A percentile compares a stretch with the other conserved stretches of the same genome.
Conservation (phyloP, 768 basidiomycete species). For the Naganishia onofrii region DNA sequence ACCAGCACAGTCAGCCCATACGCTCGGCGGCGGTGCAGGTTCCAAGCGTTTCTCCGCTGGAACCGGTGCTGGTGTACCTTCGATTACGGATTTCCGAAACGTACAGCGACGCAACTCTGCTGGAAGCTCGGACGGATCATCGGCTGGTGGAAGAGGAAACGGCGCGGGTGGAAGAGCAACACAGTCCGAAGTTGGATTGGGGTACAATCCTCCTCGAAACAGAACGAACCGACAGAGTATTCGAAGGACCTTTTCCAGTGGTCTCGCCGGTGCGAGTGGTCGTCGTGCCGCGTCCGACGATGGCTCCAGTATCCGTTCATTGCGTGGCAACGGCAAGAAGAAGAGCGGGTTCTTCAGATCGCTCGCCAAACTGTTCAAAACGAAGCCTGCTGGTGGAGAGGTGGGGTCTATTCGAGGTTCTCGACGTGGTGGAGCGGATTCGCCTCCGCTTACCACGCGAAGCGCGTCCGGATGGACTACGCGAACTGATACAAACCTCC, state of each 20-base stretch:
- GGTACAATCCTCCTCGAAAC: constrained; percentile 39
- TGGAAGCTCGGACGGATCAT: constrained; percentile 22
- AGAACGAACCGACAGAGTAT: constrained; percentile 39
- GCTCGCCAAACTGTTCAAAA: constrained; percentile 47
- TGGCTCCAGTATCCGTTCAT: constrained; percentile 38
- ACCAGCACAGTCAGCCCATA: neutral
- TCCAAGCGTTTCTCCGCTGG: constrained; percentile 11
- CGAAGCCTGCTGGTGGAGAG: constrained; percentile 31
- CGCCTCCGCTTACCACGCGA: constrained; percentile 41
- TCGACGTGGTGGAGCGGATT: constrained; percentile 38
- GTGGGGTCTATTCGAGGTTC: constrained; percentile 33
- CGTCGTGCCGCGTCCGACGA: constrained; percentile 35
- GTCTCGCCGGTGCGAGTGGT: constrained; percentile 2
- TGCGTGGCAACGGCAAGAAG: constrained; percentile 36
- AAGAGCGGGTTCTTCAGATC: constrained; percentile 50
- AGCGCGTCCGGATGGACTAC: constrained; percentile 43
- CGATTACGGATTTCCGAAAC: constrained; percentile 28
- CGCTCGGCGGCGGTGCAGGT: constrained; percentile 12
- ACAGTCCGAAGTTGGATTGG: constrained; percentile 47
- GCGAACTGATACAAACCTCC: constrained; percentile 48
- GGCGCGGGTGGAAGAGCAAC: constrained; percentile 37
- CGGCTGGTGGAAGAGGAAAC: neutral
- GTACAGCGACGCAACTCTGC: constrained; percentile 26
- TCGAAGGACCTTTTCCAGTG: constrained; percentile 40
- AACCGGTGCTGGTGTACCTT: constrained; percentile 24